Evolutionary conservation across 2,329 filamentous ascomycete species (phyloP).

Genomic region (Colletotrichum scovillei): DNA sequence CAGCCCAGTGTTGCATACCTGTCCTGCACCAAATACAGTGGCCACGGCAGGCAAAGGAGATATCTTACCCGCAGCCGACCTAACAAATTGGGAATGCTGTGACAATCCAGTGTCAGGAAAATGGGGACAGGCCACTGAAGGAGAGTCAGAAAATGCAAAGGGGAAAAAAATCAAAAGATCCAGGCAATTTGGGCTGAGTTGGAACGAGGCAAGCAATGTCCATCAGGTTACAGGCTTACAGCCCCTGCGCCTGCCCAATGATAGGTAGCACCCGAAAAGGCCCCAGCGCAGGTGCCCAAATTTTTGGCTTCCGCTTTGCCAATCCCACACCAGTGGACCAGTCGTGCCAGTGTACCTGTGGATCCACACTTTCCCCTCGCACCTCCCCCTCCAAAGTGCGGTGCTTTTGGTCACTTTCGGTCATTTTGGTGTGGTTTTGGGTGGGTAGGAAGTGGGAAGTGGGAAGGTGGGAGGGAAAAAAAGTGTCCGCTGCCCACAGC

Average conservation of each 20-base stretch:
- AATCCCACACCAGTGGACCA: not conserved
- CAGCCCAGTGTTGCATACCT: not conserved
- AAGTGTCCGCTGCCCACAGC: not conserved
- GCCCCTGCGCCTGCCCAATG: constrained; percentile 35
- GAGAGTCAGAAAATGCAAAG: not conserved
- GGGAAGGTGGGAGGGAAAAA: not conserved
- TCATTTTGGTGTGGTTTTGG: not conserved
- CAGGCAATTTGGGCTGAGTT: constrained; percentile 29
- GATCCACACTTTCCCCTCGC: not conserved
- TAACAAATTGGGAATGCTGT: not conserved
- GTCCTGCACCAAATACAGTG: not conserved
- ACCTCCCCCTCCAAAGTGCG: not conserved
- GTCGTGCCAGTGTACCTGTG: no score
- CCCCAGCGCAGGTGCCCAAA: constrained; percentile 33
- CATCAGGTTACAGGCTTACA: constrained; percentile 1
- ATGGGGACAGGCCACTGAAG: not conserved
- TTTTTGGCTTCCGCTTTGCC: constrained; percentile 33
- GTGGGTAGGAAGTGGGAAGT: not conserved
- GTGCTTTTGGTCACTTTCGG: not conserved
- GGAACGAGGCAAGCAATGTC: constrained; percentile 20
- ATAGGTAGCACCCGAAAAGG: not conserved
- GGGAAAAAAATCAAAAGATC: constrained; percentile 2
- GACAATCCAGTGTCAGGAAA: not conserved
- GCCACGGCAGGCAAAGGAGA: not conserved
- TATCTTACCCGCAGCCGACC: not conserved